These are phyloP conservation scores for Rhodotorula sp. DNA, from an alignment of 1,284 basidiomycete species.

Conservation along the genomic window DNA sequence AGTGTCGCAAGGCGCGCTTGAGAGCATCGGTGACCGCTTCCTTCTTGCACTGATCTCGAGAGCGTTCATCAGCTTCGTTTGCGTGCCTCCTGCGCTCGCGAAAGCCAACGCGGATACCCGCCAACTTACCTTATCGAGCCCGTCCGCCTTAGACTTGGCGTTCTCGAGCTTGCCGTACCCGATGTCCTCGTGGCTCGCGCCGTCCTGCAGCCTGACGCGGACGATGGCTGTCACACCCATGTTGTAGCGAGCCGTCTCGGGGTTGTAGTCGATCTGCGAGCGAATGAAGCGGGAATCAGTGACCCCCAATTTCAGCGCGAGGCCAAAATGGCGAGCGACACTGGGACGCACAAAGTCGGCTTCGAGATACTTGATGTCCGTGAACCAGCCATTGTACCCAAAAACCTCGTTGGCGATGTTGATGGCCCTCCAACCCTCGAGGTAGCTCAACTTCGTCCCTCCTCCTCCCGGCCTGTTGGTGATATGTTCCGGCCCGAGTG, in stretches of 20 bases:
- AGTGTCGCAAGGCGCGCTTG: slow-evolving; percentile 85
- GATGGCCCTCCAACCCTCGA: slow-evolving; percentile 96
- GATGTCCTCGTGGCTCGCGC: slow-evolving; percentile 86
- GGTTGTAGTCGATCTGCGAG: slow-evolving; percentile 61
- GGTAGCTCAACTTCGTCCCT: slow-evolving; percentile 82
- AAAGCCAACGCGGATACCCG: not conserved
- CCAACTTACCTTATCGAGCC: slow-evolving; percentile 79
- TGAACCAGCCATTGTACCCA: slow-evolving; percentile 97
- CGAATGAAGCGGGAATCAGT: slow-evolving; percentile 46
- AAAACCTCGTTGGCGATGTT: slow-evolving; percentile 97
- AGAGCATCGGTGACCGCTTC: slow-evolving; percentile 94
- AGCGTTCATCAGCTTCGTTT: not conserved
- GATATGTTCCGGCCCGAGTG: slow-evolving; percentile 90
- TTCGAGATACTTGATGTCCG: slow-evolving; percentile 72
- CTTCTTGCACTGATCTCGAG: slow-evolving; percentile 75
- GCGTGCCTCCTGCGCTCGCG: not conserved
- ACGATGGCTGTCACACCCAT: slow-evolving; percentile 83
- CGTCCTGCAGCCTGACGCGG: slow-evolving; percentile 82
- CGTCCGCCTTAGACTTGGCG: slow-evolving; percentile 74
- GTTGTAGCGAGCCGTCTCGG: slow-evolving; percentile 64
- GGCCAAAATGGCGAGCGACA: not conserved
- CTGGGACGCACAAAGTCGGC: slow-evolving; percentile 58
- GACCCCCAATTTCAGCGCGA: slow-evolving; percentile 49
- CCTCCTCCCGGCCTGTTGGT: slow-evolving; percentile 84
- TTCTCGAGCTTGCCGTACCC: slow-evolving; percentile 89